phyloP scores from a whole-genome alignment of 2,329 filamentous ascomycete genomes.

The Myriosclerotinia duriaeana region DNA sequence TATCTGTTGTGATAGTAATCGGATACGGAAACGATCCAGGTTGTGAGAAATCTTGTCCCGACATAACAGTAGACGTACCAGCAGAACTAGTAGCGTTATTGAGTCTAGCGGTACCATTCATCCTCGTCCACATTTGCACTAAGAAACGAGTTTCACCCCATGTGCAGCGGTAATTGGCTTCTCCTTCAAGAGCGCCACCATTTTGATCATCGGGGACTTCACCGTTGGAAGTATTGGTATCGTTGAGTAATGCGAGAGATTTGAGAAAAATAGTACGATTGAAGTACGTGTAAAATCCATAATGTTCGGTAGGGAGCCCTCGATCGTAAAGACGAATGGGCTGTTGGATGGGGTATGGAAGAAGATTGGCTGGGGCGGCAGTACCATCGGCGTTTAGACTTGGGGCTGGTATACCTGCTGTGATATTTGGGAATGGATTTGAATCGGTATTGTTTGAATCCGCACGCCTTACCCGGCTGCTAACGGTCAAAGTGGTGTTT shows the following conservation, averaged over 20 bases:
- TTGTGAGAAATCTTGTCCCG: constrained; percentile 38
- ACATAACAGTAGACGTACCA: constrained; percentile 22
- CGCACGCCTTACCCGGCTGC: constrained; percentile 28
- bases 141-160: constrained; percentile 62
- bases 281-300: constrained; percentile 92
- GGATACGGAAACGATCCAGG: constrained; percentile 65
- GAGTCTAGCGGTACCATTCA: constrained; percentile 47
- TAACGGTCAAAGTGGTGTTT: constrained; percentile 39
- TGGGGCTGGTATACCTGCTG: constrained; percentile 61
- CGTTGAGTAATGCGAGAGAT: constrained; percentile 52
- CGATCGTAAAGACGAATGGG: constrained; percentile 84
- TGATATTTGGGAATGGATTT: constrained; percentile 45
- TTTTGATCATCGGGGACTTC: constrained; percentile 51
- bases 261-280: constrained; percentile 82
- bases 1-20: constrained; percentile 59
- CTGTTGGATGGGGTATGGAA: constrained; percentile 70
- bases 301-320: constrained; percentile 77
- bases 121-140: constrained; percentile 65
- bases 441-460: constrained; percentile 24
- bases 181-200: constrained; percentile 54
- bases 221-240: constrained; percentile 43
- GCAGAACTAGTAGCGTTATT: constrained; percentile 37
- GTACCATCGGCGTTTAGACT: constrained; percentile 65
- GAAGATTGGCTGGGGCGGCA: constrained; percentile 67
- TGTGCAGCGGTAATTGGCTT: constrained; percentile 57